A percentile compares a stretch with the other conserved stretches of the same genome.
Evolutionary conservation across 2,329 filamentous ascomycete genomes (phyloP).

Genomic region (Diaporthe humulicola): DNA sequence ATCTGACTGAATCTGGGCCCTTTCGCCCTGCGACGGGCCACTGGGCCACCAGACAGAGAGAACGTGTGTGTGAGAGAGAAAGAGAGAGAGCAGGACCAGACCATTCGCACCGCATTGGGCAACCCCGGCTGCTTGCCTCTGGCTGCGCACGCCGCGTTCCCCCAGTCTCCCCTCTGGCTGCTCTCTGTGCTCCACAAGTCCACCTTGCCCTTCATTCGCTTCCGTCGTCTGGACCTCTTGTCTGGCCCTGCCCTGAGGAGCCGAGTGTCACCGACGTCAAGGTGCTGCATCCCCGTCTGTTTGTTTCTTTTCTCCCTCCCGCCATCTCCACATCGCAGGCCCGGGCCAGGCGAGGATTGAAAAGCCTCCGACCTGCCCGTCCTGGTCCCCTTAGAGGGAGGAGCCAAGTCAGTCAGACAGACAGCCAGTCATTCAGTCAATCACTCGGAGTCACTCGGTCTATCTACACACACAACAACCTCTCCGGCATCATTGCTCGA

Average conservation of each 20-base stretch:
- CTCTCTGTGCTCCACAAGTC: slow-evolving; percentile 11
- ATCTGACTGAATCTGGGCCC: slow-evolving; percentile 25
- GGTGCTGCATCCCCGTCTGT: slow-evolving; percentile 26
- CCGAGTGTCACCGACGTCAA: slow-evolving; percentile 36
- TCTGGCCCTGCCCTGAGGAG: slow-evolving; percentile 14
- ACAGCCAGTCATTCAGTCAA: not conserved
- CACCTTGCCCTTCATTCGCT: slow-evolving; percentile 20
- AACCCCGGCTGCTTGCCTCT: slow-evolving; percentile 10
- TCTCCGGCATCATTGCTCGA: not conserved
- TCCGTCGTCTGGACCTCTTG: slow-evolving; percentile 27
- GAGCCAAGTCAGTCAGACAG: not conserved
- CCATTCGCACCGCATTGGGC: not conserved
- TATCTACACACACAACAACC: not conserved
- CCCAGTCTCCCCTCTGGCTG: not conserved
- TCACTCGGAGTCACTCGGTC: slow-evolving; percentile 2
- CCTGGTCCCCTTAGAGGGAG: slow-evolving; percentile 18
- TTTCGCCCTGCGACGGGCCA: slow-evolving; percentile 15
- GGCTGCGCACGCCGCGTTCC: not conserved
- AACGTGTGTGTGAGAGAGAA: too few species aligned
- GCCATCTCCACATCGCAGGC: slow-evolving; percentile 27
- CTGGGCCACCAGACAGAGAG: slow-evolving; percentile 13
- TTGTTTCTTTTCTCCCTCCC: slow-evolving; percentile 14
- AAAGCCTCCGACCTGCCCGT: slow-evolving; percentile 34
- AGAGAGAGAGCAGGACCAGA: not conserved
- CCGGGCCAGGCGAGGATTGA: slow-evolving; percentile 27